Conservation (phyloP, 768 basidiomycete genomes). For the Boletellus ananas region DNA sequence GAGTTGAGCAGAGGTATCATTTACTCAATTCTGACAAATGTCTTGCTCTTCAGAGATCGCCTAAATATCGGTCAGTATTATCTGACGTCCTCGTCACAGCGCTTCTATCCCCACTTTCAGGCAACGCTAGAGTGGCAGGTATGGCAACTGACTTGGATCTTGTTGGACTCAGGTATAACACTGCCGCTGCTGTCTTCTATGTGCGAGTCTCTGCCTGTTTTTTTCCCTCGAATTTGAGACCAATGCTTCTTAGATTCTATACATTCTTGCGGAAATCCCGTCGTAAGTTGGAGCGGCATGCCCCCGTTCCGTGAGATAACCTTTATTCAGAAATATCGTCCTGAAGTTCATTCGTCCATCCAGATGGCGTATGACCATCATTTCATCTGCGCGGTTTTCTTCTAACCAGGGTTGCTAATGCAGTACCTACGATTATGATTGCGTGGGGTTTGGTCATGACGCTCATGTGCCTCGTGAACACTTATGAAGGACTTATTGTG, state of each 20-base stretch:
- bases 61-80: neutral
- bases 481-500: neutral
- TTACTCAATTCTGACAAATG: neutral
- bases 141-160: neutral
- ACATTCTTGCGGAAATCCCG: neutral
- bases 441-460: slow-evolving; percentile 3
- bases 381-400: neutral
- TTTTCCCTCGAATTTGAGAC: neutral
- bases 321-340: neutral
- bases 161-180: slow-evolving; percentile 1
- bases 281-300: neutral
- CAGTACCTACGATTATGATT: neutral
- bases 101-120: neutral
- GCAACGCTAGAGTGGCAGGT: neutral
- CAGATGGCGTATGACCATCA: neutral
- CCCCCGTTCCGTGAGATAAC: neutral
- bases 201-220: neutral
- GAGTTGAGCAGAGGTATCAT: neutral
- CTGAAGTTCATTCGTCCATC: slow-evolving; percentile 1
- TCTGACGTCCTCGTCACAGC: neutral
- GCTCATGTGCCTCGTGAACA: slow-evolving; percentile 1
- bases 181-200: slow-evolving; percentile 1
- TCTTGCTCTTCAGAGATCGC: neutral
- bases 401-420: neutral
- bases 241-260: neutral